These are phyloP conservation scores for Trichosporon inkin DNA, from an alignment of 1,284 basidiomycete species.

Conservation along the genomic window DNA sequence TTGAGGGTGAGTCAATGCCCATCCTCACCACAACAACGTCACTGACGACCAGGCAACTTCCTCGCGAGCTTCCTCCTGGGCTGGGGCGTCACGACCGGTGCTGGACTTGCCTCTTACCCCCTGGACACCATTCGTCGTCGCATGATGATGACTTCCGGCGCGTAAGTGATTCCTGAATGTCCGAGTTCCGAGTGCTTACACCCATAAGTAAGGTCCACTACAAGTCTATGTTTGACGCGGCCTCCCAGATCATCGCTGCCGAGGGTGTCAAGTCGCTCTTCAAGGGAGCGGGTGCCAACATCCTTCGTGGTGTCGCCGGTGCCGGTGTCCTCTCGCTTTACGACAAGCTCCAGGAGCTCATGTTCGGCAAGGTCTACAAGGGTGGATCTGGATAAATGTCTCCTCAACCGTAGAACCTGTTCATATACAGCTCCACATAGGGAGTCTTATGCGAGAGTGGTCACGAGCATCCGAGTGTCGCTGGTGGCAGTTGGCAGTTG, in stretches of 20 bases:
- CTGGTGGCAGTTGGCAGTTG: too few species aligned
- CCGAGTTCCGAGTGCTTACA: too few species aligned
- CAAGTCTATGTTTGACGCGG: conserved; percentile 61
- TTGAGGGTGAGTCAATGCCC: conserved; percentile 57
- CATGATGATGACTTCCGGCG: conserved; percentile 86
- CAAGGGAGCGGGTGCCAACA: conserved; percentile 58
- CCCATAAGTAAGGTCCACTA: conserved; percentile 56
- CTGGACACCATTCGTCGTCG: conserved; percentile 94
- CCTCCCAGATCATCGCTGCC: conserved; percentile 59
- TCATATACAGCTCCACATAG: not conserved
- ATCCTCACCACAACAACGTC: too few species aligned
- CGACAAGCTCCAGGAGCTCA: conserved; percentile 56
- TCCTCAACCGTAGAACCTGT: not conserved
- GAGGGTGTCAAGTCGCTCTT: conserved; percentile 62
- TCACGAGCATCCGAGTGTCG: too few species aligned
- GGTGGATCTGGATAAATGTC: too few species aligned
- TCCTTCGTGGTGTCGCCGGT: conserved; percentile 61
- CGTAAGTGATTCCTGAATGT: too few species aligned
- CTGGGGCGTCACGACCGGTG: conserved; percentile 92
- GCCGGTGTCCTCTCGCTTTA: conserved; percentile 67
- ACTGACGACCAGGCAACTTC: conserved; percentile 57
- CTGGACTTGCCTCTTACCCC: conserved; percentile 92
- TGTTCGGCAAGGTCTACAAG: conserved; percentile 85
- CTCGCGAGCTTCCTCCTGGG: conserved; percentile 79
- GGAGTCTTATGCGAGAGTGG: not conserved